A percentile compares a stretch with the other conserved stretches of the same genome.
These are phyloP conservation scores for Lentinula sp. DNA, from an alignment of 768 basidiomycete species.

Conservation along the genomic window DNA sequence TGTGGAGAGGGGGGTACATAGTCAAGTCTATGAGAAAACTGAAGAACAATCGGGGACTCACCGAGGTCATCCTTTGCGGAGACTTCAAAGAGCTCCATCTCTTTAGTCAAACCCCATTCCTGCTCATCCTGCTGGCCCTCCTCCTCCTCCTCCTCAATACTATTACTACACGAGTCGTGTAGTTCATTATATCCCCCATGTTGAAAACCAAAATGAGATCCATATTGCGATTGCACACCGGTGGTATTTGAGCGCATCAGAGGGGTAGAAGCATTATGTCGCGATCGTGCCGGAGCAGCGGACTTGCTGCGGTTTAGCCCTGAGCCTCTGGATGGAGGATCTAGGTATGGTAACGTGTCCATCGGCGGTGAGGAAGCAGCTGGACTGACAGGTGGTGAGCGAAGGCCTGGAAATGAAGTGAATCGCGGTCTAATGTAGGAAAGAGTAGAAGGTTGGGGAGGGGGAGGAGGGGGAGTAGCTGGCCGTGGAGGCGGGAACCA, in stretches of 20 bases:
- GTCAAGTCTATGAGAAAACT: not conserved
- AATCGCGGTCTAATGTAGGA: constrained; percentile 77
- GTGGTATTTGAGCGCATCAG: constrained; percentile 42
- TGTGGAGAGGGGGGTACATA: constrained; percentile 19
- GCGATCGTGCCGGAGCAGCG: constrained; percentile 37
- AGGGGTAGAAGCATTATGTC: constrained; percentile 34
- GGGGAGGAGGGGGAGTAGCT: constrained; percentile 52
- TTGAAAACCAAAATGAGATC: constrained; percentile 47
- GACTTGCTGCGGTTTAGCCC: constrained; percentile 50
- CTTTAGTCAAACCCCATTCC: constrained; percentile 76
- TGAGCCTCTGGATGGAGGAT: constrained; percentile 49
- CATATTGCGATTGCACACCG: constrained; percentile 45
- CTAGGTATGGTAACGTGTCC: constrained; percentile 57
- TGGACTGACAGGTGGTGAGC: constrained; percentile 53
- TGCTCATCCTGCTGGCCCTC: constrained; percentile 48
- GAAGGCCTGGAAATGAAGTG: constrained; percentile 61
- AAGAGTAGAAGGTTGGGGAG: constrained; percentile 56
- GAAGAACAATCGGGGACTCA: constrained; percentile 27
- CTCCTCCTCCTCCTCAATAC: constrained; percentile 64
- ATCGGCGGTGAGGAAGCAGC: constrained; percentile 40
- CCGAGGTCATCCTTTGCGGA: constrained; percentile 86
- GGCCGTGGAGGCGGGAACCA: constrained; percentile 84
- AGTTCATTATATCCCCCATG: constrained; percentile 50
- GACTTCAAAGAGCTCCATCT: constrained; percentile 87
- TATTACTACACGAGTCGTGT: constrained; percentile 59